These are phyloP conservation scores for Bretschneidera sinensis DNA, from an alignment of 345 rosid genomes.

Conservation along the genomic window DNA sequence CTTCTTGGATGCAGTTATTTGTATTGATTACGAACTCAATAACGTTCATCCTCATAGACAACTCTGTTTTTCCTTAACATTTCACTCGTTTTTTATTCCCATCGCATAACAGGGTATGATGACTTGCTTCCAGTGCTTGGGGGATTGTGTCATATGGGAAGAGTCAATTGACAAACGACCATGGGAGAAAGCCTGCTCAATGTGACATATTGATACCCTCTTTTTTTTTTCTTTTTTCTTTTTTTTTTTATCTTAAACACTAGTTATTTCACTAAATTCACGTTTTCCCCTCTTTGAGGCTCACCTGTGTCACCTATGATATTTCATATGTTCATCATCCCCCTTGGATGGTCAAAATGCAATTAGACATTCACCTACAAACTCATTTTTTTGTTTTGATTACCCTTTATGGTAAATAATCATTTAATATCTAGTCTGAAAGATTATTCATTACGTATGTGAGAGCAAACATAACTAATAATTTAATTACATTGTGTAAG, in stretches of 20 bases:
- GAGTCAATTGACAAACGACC: slow-evolving; percentile 90
- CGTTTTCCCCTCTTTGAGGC: not conserved
- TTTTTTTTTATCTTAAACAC: not conserved
- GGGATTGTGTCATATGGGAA: slow-evolving; percentile 94
- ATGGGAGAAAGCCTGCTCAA: slow-evolving; percentile 92
- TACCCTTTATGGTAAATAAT: too few relatives aligned
- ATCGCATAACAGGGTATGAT: slow-evolving; percentile 57
- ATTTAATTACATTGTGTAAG: too few relatives aligned
- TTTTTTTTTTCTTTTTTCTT: too few relatives aligned
- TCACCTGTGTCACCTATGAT: too few relatives aligned
- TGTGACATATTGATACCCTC: slow-evolving; percentile 32
- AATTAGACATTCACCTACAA: too few relatives aligned
- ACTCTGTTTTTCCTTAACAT: not conserved
- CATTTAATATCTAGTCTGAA: not conserved
- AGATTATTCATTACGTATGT: not conserved
- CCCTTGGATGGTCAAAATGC: not conserved
- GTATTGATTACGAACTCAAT: not conserved
- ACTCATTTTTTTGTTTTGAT: too few relatives aligned
- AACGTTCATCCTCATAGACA: not conserved
- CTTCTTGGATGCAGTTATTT: not conserved
- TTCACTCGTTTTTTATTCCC: slow-evolving; percentile 1
- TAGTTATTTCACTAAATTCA: not conserved
- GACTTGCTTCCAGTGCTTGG: slow-evolving; percentile 72
- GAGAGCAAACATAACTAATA: not conserved
- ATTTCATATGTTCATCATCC: too few relatives aligned